Evolutionary conservation across 1,284 basidiomycete species (phyloP).

Genomic region (Kalmanozyma brasiliensis): DNA sequence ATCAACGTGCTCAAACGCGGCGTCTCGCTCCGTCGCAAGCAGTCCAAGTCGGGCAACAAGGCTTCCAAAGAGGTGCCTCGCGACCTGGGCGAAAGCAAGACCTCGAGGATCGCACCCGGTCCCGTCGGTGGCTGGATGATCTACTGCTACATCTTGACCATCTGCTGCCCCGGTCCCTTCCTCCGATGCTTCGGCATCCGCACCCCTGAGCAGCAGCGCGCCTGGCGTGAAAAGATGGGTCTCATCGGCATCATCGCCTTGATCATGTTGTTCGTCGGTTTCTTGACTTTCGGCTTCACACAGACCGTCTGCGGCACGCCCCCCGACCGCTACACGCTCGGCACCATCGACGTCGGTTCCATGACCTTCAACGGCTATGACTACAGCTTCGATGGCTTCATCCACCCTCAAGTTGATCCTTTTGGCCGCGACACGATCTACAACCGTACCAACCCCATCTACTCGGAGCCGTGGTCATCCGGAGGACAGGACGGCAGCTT

Average conservation of each 20-base stretch:
- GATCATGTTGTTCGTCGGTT: slow-evolving; percentile 93
- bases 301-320: slow-evolving; percentile 88
- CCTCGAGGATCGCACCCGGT: slow-evolving; percentile 70
- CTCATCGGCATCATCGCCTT: slow-evolving; percentile 81
- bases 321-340: slow-evolving; percentile 81
- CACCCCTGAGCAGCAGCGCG: slow-evolving; percentile 91
- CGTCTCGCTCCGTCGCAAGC: slow-evolving; percentile 60
- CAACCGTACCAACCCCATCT: slow-evolving; percentile 83
- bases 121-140: slow-evolving; percentile 95
- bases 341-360: slow-evolving; percentile 80
- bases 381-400: slow-evolving; percentile 87
- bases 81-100: slow-evolving; percentile 50
- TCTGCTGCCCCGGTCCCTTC: slow-evolving; percentile 79
- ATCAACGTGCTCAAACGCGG: slow-evolving; percentile 67
- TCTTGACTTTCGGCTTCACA: slow-evolving; percentile 99
- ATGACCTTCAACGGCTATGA: slow-evolving; percentile 92
- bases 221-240: slow-evolving; percentile 98
- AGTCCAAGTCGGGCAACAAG: slow-evolving; percentile 40
- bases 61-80: slow-evolving; percentile 53
- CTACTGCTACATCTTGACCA: slow-evolving; percentile 89
- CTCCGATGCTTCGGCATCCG: slow-evolving; percentile 75
- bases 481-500: slow-evolving; percentile 90
- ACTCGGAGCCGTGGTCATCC: slow-evolving; percentile 79
- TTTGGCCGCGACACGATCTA: slow-evolving; percentile 73
- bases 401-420: slow-evolving; percentile 55